A percentile compares a stretch with the other conserved stretches of the same genome.
phyloP scores from a whole-genome alignment of 257 asterid genomes.

The Fraxinus cuspidata region DNA sequence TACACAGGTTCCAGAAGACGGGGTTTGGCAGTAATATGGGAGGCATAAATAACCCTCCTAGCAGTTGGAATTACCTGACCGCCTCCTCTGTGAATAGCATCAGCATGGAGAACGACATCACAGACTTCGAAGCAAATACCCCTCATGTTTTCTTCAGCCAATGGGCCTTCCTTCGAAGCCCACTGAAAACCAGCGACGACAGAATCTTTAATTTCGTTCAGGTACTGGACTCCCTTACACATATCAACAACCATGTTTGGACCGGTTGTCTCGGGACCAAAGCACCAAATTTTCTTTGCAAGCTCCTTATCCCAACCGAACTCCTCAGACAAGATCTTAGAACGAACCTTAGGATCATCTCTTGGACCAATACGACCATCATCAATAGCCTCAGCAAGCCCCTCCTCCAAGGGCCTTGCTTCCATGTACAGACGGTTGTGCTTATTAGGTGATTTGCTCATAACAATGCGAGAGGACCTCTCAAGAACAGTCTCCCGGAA shows the following conservation, averaged over 20 bases:
- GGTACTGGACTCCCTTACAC: conserved; percentile 64
- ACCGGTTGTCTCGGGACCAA: conserved; percentile 57
- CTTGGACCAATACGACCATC: conserved; percentile 58
- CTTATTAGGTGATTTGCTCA: conserved; percentile 62
- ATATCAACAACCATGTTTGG: conserved; percentile 63
- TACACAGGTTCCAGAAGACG: conserved; percentile 48
- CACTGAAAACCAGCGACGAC: conserved; percentile 56
- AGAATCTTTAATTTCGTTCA: conserved; percentile 54
- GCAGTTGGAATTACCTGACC: conserved; percentile 54
- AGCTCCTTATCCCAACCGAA: conserved; percentile 63
- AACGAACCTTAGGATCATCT: conserved; percentile 51
- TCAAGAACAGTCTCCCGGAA: conserved; percentile 59
- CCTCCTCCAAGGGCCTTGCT: conserved; percentile 55
- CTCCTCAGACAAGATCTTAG: conserved; percentile 48
- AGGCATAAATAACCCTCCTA: conserved; percentile 45
- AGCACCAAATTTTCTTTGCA: conserved; percentile 58
- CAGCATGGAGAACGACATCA: conserved; percentile 51
- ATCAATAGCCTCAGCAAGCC: conserved; percentile 57
- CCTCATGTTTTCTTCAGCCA: conserved; percentile 53
- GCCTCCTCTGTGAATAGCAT: conserved; percentile 54
- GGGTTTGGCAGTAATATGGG: conserved; percentile 47
- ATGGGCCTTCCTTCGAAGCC: conserved; percentile 54
- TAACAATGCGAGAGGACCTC: conserved; percentile 44
- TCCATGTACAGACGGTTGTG: conserved; percentile 59
- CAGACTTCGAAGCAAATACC: conserved; percentile 49